Evolutionary conservation across 176 grass and related monocot species (phyloP), one percentile per base, ranked within the genome.

Genomic region (Phoenix dactylifera): DNA sequence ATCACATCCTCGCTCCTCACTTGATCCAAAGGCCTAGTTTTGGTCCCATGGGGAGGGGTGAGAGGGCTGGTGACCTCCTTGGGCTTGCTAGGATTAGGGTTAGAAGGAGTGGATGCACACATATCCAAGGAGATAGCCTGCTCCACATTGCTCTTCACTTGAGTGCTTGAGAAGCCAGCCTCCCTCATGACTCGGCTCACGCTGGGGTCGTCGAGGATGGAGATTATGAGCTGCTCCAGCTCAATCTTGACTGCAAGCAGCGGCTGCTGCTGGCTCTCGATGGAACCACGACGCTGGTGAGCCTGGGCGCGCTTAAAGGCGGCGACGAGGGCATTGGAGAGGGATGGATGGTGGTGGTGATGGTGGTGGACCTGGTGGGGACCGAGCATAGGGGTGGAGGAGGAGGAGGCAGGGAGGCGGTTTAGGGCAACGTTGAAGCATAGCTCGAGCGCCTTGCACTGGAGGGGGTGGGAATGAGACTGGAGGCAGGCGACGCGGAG

Each of bases 391-490:
- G 84, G 76, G 54, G 76, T 73, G 22, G 80, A 59, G 53, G 72
- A 64, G 0, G 84, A 59, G 0, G 93, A 87, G 29, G 87, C 84
- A 2, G 87, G 87, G 18, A 92, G 79, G 14, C 93, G 87, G 70
- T 92, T 91, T 57, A 97, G 78, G 51, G 93, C 87, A 16, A 97
- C 93, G 70, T 92, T 97, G 67, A 97, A 97, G 75, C 93, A 97
- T 14, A 97, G 84, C 79, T 97, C 93, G 15, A 97, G 84, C 1
- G 93, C 93, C 76, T 90, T 91, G 81, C 84, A 97, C 82, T 88
- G 87, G 18, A 97, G 87, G 54, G 93, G 93, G 65, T 88, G 87
- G 4, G 87, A 88, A 66, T 88, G 87, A 1, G 87, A 97, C 51
- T 80, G 76, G 56, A 97, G 84, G 81, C 93, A 91, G 18, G 84